These are phyloP conservation scores for Galerina sulciceps DNA, from an alignment of 768 basidiomycete species.

Conservation along the genomic window DNA sequence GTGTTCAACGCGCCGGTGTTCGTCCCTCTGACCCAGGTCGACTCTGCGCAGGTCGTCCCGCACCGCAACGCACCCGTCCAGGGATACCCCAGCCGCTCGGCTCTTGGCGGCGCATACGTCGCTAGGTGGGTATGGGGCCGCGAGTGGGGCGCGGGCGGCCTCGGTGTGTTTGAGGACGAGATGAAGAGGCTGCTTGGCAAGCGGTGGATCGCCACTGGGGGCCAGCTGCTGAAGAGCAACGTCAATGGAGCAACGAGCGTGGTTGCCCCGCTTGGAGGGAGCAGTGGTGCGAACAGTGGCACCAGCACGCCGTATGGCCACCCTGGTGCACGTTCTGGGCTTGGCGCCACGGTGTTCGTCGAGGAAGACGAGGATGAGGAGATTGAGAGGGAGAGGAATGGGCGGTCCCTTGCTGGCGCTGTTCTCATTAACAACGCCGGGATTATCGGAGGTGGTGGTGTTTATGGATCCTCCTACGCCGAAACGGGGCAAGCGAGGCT, in stretches of 20 bases:
- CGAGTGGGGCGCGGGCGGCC: constrained; percentile 52
- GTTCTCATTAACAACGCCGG: constrained; percentile 7
- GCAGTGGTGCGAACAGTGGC: constrained; percentile 64
- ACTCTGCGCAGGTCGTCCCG: constrained; percentile 71
- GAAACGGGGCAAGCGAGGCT: constrained; percentile 39
- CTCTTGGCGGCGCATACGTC: constrained; percentile 76
- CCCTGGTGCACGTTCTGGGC: constrained; percentile 52
- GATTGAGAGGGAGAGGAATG: constrained; percentile 55
- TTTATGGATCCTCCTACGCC: constrained; percentile 40
- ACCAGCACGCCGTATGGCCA: constrained; percentile 70
- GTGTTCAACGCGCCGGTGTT: constrained; percentile 84
- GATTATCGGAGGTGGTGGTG: constrained; percentile 20
- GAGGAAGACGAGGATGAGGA: constrained; percentile 83
- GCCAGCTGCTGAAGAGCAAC: constrained; percentile 61
- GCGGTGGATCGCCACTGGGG: constrained; percentile 74
- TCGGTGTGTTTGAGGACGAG: constrained; percentile 81
- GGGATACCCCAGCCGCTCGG: constrained; percentile 71
- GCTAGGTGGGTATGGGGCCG: constrained; percentile 89
- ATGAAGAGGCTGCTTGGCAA: constrained; percentile 71
- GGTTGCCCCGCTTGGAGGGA: constrained; percentile 23
- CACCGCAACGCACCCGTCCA: constrained; percentile 76
- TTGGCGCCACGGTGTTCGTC: constrained; percentile 52
- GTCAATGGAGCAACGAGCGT: constrained; percentile 44
- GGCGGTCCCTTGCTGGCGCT: constrained; percentile 15
- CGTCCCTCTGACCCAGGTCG: constrained; percentile 75